Evolutionary conservation across 768 basidiomycete species (phyloP).

Genomic region (Boletus sp.): DNA sequence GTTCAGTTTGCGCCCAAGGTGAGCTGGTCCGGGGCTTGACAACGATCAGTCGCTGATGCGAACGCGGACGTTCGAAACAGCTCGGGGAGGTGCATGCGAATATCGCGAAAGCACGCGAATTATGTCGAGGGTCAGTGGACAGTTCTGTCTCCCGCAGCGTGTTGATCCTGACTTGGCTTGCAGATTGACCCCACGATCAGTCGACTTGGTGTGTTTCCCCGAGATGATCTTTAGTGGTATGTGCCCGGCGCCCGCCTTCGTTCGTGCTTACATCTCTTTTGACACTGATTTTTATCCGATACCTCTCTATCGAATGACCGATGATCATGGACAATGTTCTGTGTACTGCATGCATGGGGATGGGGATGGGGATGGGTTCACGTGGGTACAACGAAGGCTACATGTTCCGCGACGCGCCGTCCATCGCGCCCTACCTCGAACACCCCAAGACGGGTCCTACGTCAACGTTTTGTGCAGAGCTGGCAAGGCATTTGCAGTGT

Average conservation of each 20-base stretch:
- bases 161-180: not conserved
- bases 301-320: not conserved
- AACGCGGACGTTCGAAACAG: conserved; percentile 38
- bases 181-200: conserved; percentile 58
- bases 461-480: conserved; percentile 64
- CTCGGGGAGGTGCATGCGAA: conserved; percentile 68
- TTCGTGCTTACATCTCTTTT: not conserved
- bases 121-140: conserved; percentile 54
- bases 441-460: conserved; percentile 68
- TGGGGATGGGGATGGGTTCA: no score
- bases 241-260: no score
- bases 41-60: not conserved
- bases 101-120: conserved; percentile 53
- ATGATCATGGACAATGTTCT: no score
- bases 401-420: conserved; percentile 58
- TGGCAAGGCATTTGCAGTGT: conserved; percentile 62
- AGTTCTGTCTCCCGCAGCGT: not conserved
- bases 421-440: conserved; percentile 76
- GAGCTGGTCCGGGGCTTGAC: not conserved
- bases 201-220: conserved; percentile 83
- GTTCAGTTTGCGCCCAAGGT: conserved; percentile 56
- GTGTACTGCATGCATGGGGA: no score
- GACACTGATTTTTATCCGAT: not conserved
- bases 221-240: conserved; percentile 85
- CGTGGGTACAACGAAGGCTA: conserved; percentile 55